A percentile compares a stretch with the other conserved stretches of the same genome.
phyloP scores from a whole-genome alignment of 2,329 filamentous ascomycete species.

The Paracoccidioides lutzii region DNA sequence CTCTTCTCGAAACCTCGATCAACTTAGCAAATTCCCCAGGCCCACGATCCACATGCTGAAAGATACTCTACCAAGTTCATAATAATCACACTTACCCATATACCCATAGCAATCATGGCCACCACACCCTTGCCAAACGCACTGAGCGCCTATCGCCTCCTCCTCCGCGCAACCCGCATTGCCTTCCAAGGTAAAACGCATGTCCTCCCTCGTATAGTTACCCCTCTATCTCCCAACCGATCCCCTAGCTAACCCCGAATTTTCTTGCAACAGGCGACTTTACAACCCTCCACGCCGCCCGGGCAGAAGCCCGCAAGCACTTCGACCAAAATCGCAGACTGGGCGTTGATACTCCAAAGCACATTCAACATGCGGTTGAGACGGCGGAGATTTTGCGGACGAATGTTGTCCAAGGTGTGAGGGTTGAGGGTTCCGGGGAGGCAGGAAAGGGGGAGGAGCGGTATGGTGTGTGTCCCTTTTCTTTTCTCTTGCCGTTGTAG shows the following conservation, averaged over 20 bases:
- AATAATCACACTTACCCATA: not conserved
- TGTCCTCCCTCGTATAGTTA: not conserved
- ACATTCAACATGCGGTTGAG: constrained; percentile 67
- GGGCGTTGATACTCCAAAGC: constrained; percentile 45
- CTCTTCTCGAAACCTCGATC: not conserved
- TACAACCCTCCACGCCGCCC: constrained; percentile 56
- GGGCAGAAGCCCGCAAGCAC: constrained; percentile 54
- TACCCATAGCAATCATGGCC: not conserved
- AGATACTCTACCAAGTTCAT: no score
- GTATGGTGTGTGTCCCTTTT: constrained; percentile 22
- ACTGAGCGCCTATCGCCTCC: constrained; percentile 19
- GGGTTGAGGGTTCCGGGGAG: constrained; percentile 31
- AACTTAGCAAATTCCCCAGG: no score
- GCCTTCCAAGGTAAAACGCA: constrained; percentile 61
- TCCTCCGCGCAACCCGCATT: constrained; percentile 17
- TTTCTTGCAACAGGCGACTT: constrained; percentile 48
- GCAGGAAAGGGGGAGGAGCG: constrained; percentile 18
- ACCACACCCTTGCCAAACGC: constrained; percentile 20
- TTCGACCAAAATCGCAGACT: constrained; percentile 59
- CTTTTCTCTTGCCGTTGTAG: not conserved
- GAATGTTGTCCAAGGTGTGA: constrained; percentile 77
- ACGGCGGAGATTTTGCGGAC: constrained; percentile 65
- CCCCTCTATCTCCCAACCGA: not conserved
- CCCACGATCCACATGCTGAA: no score
- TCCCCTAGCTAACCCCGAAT: not conserved